Base-by-base conservation (phyloP, 2,329 filamentous ascomycete species). In the Beauveria sp. region DNA sequence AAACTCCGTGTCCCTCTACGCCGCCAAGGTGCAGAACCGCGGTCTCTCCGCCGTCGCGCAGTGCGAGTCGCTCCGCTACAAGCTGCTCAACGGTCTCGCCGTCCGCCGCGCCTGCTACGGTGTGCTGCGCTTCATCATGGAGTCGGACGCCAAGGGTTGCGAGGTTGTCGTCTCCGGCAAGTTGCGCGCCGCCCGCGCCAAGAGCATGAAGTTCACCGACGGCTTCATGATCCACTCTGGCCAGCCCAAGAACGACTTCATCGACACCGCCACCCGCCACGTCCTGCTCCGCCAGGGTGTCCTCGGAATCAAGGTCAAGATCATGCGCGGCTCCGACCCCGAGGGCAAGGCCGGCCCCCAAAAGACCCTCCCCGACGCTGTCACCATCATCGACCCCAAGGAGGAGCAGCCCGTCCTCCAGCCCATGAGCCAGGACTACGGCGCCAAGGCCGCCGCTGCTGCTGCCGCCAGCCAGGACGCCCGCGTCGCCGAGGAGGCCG, bases 201-300 rank as follows among this genome's bases (percentile, higher is more conserved):
- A 99, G 91, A 91, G 86, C 84, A 99, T 99, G 94, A 99, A 99
- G 89, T 99, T 99, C 89, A 99, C 94, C 80, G 92, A 99, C 81
- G 94, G 94, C 79, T 99, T 99, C 91, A 99, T 99, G 94, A 99
- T 99, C 83, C 94, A 99, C 91, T 99, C 94, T 75, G 94, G 94
- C 83, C 94, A 99, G 81, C 94, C 94, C 76, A 94, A 93, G 76
- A 93, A 96, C 83, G 94, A 99, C 84, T 99, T 99, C 85, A 99
- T 99, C 79, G 94, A 99, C 86, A 86, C 83, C 75, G 96, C 96
- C 72, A 97, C 94, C 75, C 94, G 94, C 74, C 94, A 99, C 91
- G 94, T 99, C 74, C 92, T 99, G 70, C 92, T 99, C 80, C 91
- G 96, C 83, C 94, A 99, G 86, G 94, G 94, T 90, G 94, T 99